phyloP scores from a whole-genome alignment of 495 filamentous ascomycete species.

The Penicillium robsamsonii region DNA sequence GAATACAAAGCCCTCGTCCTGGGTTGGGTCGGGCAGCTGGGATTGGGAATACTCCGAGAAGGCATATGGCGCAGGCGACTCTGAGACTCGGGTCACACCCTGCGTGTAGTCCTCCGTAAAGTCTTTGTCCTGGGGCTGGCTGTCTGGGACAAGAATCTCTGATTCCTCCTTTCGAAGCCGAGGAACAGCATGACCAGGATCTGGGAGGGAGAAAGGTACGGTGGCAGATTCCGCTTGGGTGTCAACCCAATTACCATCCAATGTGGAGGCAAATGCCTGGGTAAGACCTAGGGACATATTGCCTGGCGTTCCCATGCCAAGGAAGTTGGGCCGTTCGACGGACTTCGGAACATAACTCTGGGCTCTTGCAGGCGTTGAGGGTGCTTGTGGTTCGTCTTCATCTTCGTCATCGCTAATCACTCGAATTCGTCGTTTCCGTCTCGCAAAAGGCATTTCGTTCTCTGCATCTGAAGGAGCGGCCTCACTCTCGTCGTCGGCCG shows the following conservation, averaged over 20 bases:
- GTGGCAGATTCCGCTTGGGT: constrained; percentile 43
- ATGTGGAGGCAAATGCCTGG: constrained; percentile 89
- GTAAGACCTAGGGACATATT: constrained; percentile 72
- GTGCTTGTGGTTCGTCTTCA: constrained; percentile 36
- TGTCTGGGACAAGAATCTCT: constrained; percentile 63
- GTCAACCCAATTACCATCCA: constrained; percentile 59
- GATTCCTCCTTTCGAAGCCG: constrained; percentile 44
- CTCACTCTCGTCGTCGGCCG: constrained; percentile 32
- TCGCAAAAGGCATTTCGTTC: constrained; percentile 21
- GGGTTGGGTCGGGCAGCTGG: constrained; percentile 72
- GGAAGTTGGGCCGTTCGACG: constrained; percentile 48
- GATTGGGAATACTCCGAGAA: constrained; percentile 62
- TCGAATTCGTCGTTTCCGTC: constrained; percentile 40
- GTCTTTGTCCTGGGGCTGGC: constrained; percentile 51
- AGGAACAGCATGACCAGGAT: constrained; percentile 48
- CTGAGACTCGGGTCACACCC: constrained; percentile 38
- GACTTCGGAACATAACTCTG: constrained; percentile 28
- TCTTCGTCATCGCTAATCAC: constrained; percentile 55
- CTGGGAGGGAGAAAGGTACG: constrained; percentile 50
- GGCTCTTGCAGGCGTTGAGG: constrained; percentile 36
- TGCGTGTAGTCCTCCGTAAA: constrained; percentile 31
- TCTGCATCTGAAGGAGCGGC: constrained; percentile 27
- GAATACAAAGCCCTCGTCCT: constrained; percentile 74
- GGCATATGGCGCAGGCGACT: constrained; percentile 39
- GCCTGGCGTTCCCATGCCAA: constrained; percentile 50